A percentile compares a stretch with the other conserved stretches of the same genome.
These are phyloP conservation scores for Kodamaea kaohsiungensis DNA, from an alignment of 805 yeast genomes.

Conservation along the genomic window DNA sequence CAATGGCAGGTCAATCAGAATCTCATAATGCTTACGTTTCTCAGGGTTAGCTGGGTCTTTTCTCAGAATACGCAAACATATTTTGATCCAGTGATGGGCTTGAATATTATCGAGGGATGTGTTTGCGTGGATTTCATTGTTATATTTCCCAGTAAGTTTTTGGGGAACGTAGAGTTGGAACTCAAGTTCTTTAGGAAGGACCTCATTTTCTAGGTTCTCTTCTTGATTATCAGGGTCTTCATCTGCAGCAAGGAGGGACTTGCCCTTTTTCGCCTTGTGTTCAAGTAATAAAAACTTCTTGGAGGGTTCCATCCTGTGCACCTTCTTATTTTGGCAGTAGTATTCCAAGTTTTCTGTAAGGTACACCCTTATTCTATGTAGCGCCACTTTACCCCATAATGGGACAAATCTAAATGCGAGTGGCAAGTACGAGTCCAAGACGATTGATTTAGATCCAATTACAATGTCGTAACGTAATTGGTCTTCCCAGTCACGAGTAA, in stretches of 20 bases:
- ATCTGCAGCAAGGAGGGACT: constrained; percentile 47
- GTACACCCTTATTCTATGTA: constrained; percentile 84
- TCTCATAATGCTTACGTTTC: constrained; percentile 89
- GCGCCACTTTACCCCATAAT: constrained; percentile 72
- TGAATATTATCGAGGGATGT: constrained; percentile 78
- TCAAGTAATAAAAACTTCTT: constrained; percentile 80
- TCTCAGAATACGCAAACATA: constrained; percentile 77
- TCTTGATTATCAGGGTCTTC: constrained; percentile 29
- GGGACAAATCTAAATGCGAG: constrained; percentile 83
- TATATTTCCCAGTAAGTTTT: constrained; percentile 53
- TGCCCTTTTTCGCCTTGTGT: constrained; percentile 61
- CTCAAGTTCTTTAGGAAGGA: constrained; percentile 77
- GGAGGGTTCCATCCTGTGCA: constrained; percentile 89
- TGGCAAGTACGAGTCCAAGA: constrained; percentile 82
- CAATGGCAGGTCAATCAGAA: constrained; percentile 92
- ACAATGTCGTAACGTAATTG: constrained; percentile 86
- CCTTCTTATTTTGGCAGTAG: constrained; percentile 80
- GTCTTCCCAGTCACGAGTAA: constrained; percentile 91
- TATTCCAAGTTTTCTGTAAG: constrained; percentile 90
- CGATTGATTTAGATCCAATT: constrained; percentile 84
- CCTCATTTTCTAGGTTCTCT: constrained; percentile 44
- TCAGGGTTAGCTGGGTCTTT: constrained; percentile 51
- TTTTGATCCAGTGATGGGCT: constrained; percentile 93
- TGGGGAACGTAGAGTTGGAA: constrained; percentile 86
- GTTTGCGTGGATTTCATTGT: constrained; percentile 70